Conservation (phyloP, 2,329 filamentous ascomycete genomes). For the Biscogniauxia marginata region DNA sequence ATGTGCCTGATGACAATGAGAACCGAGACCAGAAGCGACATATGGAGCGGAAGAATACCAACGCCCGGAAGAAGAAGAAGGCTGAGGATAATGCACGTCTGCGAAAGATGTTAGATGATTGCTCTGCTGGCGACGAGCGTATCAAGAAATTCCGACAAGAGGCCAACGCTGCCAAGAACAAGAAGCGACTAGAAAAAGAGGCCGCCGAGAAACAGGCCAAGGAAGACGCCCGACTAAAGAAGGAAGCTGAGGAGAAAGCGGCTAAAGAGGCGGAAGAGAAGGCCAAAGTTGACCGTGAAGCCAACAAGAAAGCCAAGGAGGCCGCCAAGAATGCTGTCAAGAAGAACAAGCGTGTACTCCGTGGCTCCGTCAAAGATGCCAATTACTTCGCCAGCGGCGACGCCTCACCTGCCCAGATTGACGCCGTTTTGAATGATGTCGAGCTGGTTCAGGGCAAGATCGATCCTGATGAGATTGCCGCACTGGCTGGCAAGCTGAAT, state of each 20-base stretch:
- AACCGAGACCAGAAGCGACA: constrained; percentile 99
- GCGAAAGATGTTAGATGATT: constrained; percentile 85
- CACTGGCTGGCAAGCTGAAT: constrained; percentile 76
- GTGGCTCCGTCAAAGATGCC: constrained; percentile 90
- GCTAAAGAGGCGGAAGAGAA: constrained; percentile 82
- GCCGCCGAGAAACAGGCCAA: constrained; percentile 83
- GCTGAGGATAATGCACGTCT: constrained; percentile 92
- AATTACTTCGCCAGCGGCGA: constrained; percentile 87
- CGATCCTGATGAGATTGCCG: constrained; percentile 85
- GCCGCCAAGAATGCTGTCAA: constrained; percentile 98
- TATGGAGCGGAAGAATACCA: constrained; percentile 97
- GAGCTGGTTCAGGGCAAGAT: constrained; percentile 86
- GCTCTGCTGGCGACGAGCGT: constrained; percentile 80
- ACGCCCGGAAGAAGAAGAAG: constrained; percentile 99
- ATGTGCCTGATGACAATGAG: constrained; percentile 98
- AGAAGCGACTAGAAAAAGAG: constrained; percentile 87
- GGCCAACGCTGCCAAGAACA: constrained; percentile 92
- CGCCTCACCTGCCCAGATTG: constrained; percentile 72
- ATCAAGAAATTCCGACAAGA: constrained; percentile 97
- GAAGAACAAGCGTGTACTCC: constrained; percentile 99
- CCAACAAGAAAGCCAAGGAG: constrained; percentile 94
- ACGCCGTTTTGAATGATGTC: constrained; percentile 79
- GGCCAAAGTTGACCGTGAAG: constrained; percentile 80
- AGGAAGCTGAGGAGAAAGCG: constrained; percentile 77
- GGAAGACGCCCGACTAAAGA: constrained; percentile 81